These are phyloP conservation scores for Sugiyamaella mastotermitis DNA, from an alignment of 805 yeast species.

Conservation along the genomic window DNA sequence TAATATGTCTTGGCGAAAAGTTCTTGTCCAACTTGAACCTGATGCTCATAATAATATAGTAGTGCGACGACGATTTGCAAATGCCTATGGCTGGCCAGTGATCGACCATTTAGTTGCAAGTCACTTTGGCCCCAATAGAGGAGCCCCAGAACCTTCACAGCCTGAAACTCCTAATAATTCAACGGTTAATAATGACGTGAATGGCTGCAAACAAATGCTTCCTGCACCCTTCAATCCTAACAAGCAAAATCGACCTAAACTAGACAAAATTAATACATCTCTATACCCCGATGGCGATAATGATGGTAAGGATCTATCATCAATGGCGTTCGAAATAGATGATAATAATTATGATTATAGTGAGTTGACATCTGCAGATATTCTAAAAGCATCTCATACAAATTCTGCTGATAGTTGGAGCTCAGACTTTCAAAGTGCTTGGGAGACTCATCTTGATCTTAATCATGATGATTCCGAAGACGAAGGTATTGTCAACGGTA, in stretches of 20 bases:
- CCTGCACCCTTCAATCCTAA: too few relatives aligned
- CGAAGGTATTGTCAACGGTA: constrained; percentile 20
- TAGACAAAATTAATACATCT: too few relatives aligned
- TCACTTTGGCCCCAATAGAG: too few relatives aligned
- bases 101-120: constrained; percentile 70
- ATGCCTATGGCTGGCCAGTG: constrained; percentile 94
- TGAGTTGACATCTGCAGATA: not conserved
- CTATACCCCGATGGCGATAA: too few relatives aligned
- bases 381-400: too few relatives aligned
- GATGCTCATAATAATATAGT: constrained; percentile 94
- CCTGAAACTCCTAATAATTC: too few relatives aligned
- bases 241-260: too few relatives aligned
- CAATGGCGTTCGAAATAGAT: constrained; percentile 12
- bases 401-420: constrained; percentile 6
- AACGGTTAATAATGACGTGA: too few relatives aligned
- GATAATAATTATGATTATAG: not conserved
- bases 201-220: too few relatives aligned
- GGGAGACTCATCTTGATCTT: constrained; percentile 18
- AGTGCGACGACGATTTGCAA: constrained; percentile 82
- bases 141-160: too few relatives aligned
- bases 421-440: constrained; percentile 10
- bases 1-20: constrained; percentile 84
- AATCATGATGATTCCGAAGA: constrained; percentile 19
- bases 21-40: constrained; percentile 75
- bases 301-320: constrained; percentile 11